Percentiles rank a stretch among this genome's conserved stretches.
These are phyloP conservation scores for Heracleum sosnowskyi DNA, from an alignment of 129 eudicot genomes.

Conservation along the genomic window DNA sequence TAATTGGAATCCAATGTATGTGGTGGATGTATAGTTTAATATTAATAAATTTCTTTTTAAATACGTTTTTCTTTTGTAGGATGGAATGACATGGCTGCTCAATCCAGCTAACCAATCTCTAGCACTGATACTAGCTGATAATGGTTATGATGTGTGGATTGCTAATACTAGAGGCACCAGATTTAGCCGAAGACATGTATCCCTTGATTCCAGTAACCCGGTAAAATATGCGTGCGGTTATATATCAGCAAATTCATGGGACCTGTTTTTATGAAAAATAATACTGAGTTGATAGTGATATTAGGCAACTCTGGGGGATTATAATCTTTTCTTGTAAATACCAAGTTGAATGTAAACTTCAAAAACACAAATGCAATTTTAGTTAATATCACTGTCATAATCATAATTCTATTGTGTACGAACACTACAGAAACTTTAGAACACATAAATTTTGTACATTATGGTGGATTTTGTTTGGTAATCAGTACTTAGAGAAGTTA, in stretches of 20 bases:
- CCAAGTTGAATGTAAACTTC: no score
- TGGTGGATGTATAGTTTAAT: background rate
- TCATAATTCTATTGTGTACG: background rate
- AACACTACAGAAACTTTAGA: background rate
- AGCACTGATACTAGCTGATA: conserved; percentile 72
- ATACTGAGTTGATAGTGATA: background rate
- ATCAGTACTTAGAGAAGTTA: background rate
- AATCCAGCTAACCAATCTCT: conserved; percentile 64
- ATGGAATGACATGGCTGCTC: conserved; percentile 79
- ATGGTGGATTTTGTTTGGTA: background rate
- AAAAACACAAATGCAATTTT: background rate
- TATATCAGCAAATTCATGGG: background rate
- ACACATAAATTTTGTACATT: no score
- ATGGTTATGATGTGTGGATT: conserved; percentile 87
- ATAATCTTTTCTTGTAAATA: no score
- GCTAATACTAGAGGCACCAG: conserved; percentile 82
- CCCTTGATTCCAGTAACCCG: conserved; percentile 42
- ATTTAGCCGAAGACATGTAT: conserved; percentile 58
- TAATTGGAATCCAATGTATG: background rate
- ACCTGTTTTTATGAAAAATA: background rate
- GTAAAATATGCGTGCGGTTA: conserved; percentile 16
- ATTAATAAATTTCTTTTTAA: background rate
- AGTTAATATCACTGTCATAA: background rate
- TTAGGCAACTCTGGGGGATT: background rate
- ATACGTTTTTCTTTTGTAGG: conserved; percentile 26